phyloP scores from a whole-genome alignment of 176 grass and related monocot genomes.

The Bothriochloa decipiens region DNA sequence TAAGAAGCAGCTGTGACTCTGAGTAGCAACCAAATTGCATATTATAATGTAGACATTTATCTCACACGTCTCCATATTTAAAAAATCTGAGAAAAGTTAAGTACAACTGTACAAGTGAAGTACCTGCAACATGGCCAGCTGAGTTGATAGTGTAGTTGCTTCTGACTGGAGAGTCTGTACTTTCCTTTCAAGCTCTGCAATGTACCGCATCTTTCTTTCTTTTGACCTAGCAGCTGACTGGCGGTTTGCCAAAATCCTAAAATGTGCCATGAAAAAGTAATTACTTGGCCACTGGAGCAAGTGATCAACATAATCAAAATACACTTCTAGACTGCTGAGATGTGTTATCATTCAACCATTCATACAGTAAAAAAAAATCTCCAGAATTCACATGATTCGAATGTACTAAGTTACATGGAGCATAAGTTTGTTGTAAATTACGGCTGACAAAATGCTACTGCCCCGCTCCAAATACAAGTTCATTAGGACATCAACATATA shows the following conservation, averaged over 20 bases:
- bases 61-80: not conserved
- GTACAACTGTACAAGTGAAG: constrained; percentile 13
- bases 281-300: not conserved
- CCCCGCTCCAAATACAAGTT: not conserved
- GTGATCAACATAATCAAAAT: not conserved
- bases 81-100: constrained; percentile 26
- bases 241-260: constrained; percentile 91
- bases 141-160: constrained; percentile 85
- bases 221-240: constrained; percentile 98
- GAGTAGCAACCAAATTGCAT: constrained; percentile 11
- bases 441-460: not conserved
- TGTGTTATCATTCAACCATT: not conserved
- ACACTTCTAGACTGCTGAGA: not conserved
- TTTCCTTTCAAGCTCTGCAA: constrained; percentile 90
- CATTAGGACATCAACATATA: not conserved
- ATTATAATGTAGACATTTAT: constrained; percentile 9
- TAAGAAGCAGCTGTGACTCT: constrained; percentile 1
- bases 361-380: not conserved
- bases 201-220: constrained; percentile 99
- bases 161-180: constrained; percentile 84
- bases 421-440: constrained; percentile 21
- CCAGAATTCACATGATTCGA: not conserved
- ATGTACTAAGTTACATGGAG: not conserved
- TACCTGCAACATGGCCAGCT: constrained; percentile 87
- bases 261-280: constrained; percentile 26